Evolutionary conservation across 257 asterid species (phyloP).

Genomic region (Nicotiana undulata): DNA sequence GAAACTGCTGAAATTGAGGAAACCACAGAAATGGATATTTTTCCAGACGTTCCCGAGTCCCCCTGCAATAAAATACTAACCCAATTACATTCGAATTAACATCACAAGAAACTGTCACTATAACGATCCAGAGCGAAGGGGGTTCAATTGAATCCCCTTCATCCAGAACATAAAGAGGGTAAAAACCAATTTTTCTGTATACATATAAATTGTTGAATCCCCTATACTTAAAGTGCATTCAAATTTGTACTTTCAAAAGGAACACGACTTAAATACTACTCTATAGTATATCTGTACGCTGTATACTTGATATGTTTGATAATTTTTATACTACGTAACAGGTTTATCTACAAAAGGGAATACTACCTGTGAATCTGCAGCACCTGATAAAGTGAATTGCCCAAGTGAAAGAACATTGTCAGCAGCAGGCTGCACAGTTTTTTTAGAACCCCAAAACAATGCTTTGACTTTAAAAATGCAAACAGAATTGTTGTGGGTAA

Average conservation of each 20-base stretch:
- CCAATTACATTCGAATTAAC: neutral
- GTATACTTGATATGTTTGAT: neutral
- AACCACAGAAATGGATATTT: conserved; percentile 67
- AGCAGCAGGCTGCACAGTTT: conserved; percentile 54
- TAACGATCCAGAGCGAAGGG: neutral
- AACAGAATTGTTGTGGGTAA: conserved; percentile 17
- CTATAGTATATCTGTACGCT: neutral
- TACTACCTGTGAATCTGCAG: conserved; percentile 57
- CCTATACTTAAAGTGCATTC: no score
- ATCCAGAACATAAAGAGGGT: no score
- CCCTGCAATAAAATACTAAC: conserved; percentile 34
- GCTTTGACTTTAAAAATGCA: conserved; percentile 39
- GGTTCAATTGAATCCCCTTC: no score
- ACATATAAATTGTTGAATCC: no score
- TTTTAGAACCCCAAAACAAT: conserved; percentile 76
- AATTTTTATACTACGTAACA: neutral
- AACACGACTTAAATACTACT: neutral
- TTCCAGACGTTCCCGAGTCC: conserved; percentile 23
- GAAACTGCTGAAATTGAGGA: conserved; percentile 72
- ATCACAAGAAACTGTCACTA: neutral
- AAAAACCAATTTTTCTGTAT: no score
- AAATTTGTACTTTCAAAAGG: neutral
- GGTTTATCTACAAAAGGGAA: neutral
- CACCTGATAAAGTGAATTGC: conserved; percentile 46
- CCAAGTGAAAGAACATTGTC: conserved; percentile 52